phyloP scores from a whole-genome alignment of 495 filamentous ascomycete genomes.

The Aspergillus campestris region DNA sequence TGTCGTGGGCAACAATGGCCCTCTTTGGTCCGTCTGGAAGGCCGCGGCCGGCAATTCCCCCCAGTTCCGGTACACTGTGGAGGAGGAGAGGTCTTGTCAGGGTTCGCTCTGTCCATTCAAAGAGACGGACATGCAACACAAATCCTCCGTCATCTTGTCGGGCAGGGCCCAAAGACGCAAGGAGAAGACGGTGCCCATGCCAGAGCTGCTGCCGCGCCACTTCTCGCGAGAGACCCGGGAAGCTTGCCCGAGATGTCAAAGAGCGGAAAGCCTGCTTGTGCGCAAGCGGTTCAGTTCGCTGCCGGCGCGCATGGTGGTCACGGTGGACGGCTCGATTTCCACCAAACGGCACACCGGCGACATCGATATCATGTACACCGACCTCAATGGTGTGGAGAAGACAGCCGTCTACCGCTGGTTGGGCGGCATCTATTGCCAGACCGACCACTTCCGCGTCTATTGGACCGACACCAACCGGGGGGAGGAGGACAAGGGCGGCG shows the following conservation, averaged over 20 bases:
- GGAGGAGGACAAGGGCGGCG: constrained; percentile 8
- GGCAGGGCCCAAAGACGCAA: too few species aligned
- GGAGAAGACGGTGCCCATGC: constrained; percentile 5
- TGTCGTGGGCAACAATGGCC: constrained; percentile 1
- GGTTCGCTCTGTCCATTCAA: constrained; percentile 4
- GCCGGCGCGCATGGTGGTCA: constrained; percentile 25
- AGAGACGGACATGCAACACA: background rate
- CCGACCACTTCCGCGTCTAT: constrained; percentile 20
- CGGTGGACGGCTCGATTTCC: background rate
- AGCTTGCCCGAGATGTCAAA: too few species aligned
- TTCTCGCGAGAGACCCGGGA: background rate
- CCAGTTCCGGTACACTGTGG: constrained; percentile 17
- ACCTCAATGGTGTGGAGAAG: constrained; percentile 2
- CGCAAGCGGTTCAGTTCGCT: constrained; percentile 2
- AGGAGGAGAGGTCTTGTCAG: background rate
- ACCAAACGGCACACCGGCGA: constrained; percentile 24
- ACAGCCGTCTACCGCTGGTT: constrained; percentile 33
- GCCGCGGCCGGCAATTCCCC: constrained; percentile 15
- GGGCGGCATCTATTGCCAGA: constrained; percentile 28
- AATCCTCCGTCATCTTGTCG: background rate
- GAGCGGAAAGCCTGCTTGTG: too few species aligned
- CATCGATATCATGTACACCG: constrained; percentile 16
- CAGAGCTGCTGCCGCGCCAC: constrained; percentile 7
- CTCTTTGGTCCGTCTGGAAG: constrained; percentile 15
- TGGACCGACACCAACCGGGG: constrained; percentile 27